These are phyloP conservation scores for Symmetrospora coprosmae DNA, from an alignment of 768 basidiomycete species.

Conservation along the genomic window DNA sequence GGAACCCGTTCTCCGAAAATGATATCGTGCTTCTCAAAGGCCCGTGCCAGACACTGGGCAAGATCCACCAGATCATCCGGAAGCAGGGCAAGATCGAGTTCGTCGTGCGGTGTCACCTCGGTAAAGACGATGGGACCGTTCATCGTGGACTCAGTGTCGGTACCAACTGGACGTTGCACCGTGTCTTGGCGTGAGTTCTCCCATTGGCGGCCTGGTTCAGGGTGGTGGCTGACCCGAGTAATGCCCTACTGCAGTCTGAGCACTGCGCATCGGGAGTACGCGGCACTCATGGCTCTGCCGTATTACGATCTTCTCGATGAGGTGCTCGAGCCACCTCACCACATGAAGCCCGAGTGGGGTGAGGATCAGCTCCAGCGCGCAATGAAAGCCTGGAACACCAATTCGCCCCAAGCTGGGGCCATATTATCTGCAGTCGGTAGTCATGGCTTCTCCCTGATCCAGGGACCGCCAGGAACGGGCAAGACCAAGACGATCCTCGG, in stretches of 20 bases:
- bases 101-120: conserved; percentile 47
- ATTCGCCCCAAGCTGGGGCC: conserved; percentile 86
- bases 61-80: conserved; percentile 46
- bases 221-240: too few species aligned
- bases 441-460: conserved; percentile 74
- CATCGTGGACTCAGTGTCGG: conserved; percentile 54
- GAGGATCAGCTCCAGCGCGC: conserved; percentile 47
- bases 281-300: conserved; percentile 63
- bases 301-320: conserved; percentile 63
- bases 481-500: conserved; percentile 97
- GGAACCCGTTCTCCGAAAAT: conserved; percentile 63
- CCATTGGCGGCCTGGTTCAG: background rate
- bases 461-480: conserved; percentile 96
- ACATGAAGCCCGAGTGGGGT: conserved; percentile 41
- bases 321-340: conserved; percentile 56
- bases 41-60: conserved; percentile 50
- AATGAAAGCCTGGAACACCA: conserved; percentile 60
- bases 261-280: conserved; percentile 83
- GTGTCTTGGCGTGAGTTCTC: conserved; percentile 59
- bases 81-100: conserved; percentile 45
- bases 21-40: conserved; percentile 67
- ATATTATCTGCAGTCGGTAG: conserved; percentile 54
- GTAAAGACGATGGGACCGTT: conserved; percentile 31
- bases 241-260: conserved; percentile 50
- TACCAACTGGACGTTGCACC: conserved; percentile 58